These are phyloP conservation scores for Gossypium thurberi DNA, from an alignment of 345 rosid genomes.

Conservation along the genomic window DNA sequence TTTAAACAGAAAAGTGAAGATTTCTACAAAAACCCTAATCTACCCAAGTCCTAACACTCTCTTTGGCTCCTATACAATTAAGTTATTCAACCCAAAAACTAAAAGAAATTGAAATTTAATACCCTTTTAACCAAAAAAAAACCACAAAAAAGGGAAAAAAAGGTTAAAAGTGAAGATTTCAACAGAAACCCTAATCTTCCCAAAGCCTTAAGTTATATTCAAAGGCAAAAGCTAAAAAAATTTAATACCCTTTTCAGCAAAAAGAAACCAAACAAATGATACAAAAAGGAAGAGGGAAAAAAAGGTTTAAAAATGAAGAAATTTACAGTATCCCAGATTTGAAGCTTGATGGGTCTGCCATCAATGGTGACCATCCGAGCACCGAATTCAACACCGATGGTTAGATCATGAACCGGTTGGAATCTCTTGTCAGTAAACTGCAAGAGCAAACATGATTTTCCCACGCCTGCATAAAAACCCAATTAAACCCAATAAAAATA, in stretches of 20 bases:
- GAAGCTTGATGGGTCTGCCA: conserved; percentile 56
- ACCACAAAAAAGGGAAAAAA: too few species aligned
- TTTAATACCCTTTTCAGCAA: not conserved
- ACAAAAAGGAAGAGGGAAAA: not conserved
- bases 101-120: not conserved
- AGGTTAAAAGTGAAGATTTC: too few species aligned
- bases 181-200: too few species aligned
- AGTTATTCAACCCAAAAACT: not conserved
- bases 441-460: conserved; percentile 60
- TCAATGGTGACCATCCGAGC: conserved; percentile 75
- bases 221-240: not conserved
- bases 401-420: conserved; percentile 70
- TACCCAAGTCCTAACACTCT: not conserved
- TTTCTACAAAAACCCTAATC: not conserved
- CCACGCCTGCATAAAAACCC: conserved; percentile 39
- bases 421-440: conserved; percentile 77
- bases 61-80: not conserved
- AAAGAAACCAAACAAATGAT: not conserved
- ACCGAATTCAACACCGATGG: conserved; percentile 71
- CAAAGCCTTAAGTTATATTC: not conserved
- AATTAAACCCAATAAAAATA: not conserved
- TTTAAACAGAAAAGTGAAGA: not conserved
- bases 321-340: conserved; percentile 67
- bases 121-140: too few species aligned
- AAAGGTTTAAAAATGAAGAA: not conserved